Conservation (phyloP, 2,329 filamentous ascomycete genomes). For the Calonectria crousiana region DNA sequence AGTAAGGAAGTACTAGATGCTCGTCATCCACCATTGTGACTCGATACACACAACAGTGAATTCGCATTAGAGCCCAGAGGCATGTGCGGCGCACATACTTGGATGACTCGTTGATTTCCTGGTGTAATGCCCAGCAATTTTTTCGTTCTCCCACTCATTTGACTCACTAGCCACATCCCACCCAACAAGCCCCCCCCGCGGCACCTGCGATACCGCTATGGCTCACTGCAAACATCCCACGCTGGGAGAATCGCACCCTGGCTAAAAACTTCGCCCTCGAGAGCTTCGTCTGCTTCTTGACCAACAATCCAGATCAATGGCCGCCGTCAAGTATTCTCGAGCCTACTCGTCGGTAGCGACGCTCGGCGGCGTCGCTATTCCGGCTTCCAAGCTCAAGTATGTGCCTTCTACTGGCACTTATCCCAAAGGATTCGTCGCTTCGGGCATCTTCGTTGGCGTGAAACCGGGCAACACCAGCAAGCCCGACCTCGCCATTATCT, state of each 20-base stretch:
- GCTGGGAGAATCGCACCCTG: constrained; percentile 20
- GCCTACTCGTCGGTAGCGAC: constrained; percentile 49
- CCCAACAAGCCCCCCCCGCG: constrained; percentile 15
- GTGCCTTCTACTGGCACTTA: constrained; percentile 88
- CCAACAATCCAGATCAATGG: constrained; percentile 26
- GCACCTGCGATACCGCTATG: constrained; percentile 39
- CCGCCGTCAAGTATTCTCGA: constrained; percentile 50
- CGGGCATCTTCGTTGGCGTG: constrained; percentile 90
- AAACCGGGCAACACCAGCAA: constrained; percentile 93
- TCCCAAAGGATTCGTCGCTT: constrained; percentile 88
- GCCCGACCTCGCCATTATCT: constrained; percentile 90
- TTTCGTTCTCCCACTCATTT: constrained; percentile 13
- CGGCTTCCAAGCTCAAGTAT: constrained; percentile 88
- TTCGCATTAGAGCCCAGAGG: not conserved
- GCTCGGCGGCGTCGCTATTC: constrained; percentile 60
- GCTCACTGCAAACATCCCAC: constrained; percentile 20
- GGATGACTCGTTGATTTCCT: constrained; percentile 1
- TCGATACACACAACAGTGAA: not conserved
- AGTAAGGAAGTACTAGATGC: not conserved
- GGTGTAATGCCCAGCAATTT: not conserved
- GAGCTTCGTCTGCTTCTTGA: constrained; percentile 28
- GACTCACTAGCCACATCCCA: constrained; percentile 29
- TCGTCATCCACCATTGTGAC: not conserved
- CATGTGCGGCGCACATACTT: not conserved
- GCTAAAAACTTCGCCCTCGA: constrained; percentile 22